Evolutionary conservation across 2,329 filamentous ascomycete genomes (phyloP).

Genomic region (Xylariaceae sp.): DNA sequence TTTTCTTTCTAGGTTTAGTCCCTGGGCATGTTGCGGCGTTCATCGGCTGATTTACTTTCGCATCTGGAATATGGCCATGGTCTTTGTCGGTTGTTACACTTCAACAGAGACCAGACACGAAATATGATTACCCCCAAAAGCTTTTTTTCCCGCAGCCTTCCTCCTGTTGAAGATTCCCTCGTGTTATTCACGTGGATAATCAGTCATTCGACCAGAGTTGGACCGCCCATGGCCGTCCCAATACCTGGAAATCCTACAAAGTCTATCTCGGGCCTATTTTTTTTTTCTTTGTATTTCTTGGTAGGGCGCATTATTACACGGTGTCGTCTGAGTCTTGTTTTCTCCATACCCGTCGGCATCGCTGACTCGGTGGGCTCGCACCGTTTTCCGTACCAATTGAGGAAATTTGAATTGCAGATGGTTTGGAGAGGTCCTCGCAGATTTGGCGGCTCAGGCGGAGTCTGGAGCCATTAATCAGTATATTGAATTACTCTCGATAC

Average conservation of each 20-base stretch:
- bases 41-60: conserved; percentile 38
- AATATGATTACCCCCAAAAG: conserved; percentile 38
- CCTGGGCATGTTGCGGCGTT: conserved; percentile 43
- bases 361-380: conserved; percentile 1
- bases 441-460: conserved; percentile 17
- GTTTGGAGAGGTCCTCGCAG: conserved; percentile 5
- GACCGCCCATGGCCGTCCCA: not conserved
- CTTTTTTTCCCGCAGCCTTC: conserved; percentile 19
- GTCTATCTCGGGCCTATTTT: conserved; percentile 4
- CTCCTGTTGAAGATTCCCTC: conserved; percentile 17
- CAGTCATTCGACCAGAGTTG: conserved; percentile 1
- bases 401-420: conserved; percentile 2
- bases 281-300: conserved; percentile 9
- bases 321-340: conserved; percentile 6
- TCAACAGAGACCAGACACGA: conserved; percentile 36
- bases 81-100: conserved; percentile 33
- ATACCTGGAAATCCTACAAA: not conserved
- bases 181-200: conserved; percentile 10
- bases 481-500: conserved; percentile 25
- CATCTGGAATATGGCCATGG: conserved; percentile 39
- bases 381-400: not conserved
- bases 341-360: not conserved
- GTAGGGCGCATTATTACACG: conserved; percentile 4
- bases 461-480: conserved; percentile 30
- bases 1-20: conserved; percentile 24